phyloP scores from a whole-genome alignment of 441 rosid genomes.

The Manihot esculenta region DNA sequence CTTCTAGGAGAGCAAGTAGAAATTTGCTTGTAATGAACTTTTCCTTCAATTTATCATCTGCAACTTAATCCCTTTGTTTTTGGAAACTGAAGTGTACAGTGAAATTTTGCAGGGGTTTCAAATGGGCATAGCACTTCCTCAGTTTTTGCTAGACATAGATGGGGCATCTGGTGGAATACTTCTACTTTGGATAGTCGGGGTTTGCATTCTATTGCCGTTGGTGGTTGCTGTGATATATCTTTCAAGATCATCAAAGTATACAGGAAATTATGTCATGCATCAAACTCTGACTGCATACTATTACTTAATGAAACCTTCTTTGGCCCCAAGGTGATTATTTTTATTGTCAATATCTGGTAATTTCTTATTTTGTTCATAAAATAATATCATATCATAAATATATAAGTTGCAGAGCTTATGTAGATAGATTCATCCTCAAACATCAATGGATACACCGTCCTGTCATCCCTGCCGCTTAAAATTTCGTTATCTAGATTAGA shows the following conservation, averaged over 20 bases:
- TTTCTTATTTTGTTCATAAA: slow-evolving; percentile 2
- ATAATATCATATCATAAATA: neutral
- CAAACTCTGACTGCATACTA: slow-evolving; percentile 89
- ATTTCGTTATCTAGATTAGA: no score
- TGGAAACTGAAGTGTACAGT: slow-evolving; percentile 24
- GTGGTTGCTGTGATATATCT: slow-evolving; percentile 96
- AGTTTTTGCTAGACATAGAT: slow-evolving; percentile 84
- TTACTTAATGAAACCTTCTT: slow-evolving; percentile 91
- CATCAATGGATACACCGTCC: no score
- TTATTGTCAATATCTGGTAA: slow-evolving; percentile 5
- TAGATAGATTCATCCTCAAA: neutral
- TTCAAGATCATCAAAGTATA: slow-evolving; percentile 92
- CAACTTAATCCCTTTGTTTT: neutral
- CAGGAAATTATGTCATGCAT: slow-evolving; percentile 98
- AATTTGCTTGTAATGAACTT: slow-evolving; percentile 5
- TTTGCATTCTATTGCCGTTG: slow-evolving; percentile 95
- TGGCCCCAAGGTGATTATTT: slow-evolving; percentile 86
- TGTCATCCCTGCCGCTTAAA: no score
- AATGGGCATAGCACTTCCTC: slow-evolving; percentile 99
- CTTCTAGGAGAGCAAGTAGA: slow-evolving; percentile 10
- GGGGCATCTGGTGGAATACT: slow-evolving; percentile 98
- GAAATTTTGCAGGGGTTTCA: slow-evolving; percentile 82
- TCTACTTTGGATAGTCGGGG: slow-evolving; percentile 94
- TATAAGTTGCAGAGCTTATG: neutral
- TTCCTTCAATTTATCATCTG: slow-evolving; percentile 6